Evolutionary conservation across 805 yeast species (phyloP).

Genomic region (Ogataea philodendri): DNA sequence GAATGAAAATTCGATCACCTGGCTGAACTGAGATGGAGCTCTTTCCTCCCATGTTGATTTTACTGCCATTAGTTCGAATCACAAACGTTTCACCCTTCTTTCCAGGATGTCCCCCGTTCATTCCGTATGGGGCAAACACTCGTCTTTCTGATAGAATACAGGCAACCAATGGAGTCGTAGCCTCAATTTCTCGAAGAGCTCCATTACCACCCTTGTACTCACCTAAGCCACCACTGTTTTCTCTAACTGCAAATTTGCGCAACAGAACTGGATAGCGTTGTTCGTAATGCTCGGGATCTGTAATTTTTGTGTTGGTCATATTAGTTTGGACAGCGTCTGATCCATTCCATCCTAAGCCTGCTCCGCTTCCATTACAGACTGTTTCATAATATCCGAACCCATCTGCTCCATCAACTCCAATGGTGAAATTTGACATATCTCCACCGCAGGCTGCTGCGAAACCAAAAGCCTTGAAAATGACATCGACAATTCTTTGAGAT

Average conservation of each 20-base stretch:
- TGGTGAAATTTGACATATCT: slow-evolving; percentile 52
- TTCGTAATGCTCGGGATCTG: slow-evolving; percentile 54
- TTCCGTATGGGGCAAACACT: slow-evolving; percentile 44
- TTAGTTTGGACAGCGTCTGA: slow-evolving; percentile 50
- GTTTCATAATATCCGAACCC: slow-evolving; percentile 54
- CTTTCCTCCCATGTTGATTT: slow-evolving; percentile 31
- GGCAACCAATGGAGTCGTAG: slow-evolving; percentile 12
- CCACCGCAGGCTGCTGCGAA: slow-evolving; percentile 58
- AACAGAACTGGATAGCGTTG: slow-evolving; percentile 49
- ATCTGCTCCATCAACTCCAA: slow-evolving; percentile 44
- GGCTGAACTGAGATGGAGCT: slow-evolving; percentile 22
- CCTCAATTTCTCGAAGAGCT: slow-evolving; percentile 29
- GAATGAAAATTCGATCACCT: slow-evolving; percentile 29
- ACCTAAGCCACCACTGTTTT: slow-evolving; percentile 47
- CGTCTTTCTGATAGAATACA: slow-evolving; percentile 43
- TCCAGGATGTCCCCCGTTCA: slow-evolving; percentile 45
- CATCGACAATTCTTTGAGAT: slow-evolving; percentile 53
- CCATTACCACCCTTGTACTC: slow-evolving; percentile 49
- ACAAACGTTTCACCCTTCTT: slow-evolving; percentile 35
- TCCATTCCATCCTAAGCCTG: slow-evolving; percentile 46
- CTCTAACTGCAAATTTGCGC: slow-evolving; percentile 41
- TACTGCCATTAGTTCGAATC: slow-evolving; percentile 14
- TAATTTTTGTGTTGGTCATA: slow-evolving; percentile 53
- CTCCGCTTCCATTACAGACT: slow-evolving; percentile 53
- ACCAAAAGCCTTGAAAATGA: slow-evolving; percentile 50